Percentiles rank a stretch among this genome's conserved stretches.
Evolutionary conservation across 805 yeast genomes (phyloP).

Genomic region (Candida tibetensis): DNA sequence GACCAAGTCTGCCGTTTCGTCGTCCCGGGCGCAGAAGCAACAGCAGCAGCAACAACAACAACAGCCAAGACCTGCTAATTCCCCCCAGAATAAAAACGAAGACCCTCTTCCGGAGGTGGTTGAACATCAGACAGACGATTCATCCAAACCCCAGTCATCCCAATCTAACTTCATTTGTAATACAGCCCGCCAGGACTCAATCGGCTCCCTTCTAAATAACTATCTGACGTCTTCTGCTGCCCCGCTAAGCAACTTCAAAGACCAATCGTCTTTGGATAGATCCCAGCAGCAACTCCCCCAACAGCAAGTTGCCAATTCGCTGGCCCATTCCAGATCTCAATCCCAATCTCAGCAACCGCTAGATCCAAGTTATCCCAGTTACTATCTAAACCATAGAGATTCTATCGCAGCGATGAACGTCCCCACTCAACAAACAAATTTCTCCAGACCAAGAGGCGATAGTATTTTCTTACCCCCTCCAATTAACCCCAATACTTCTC

Average conservation of each 20-base stretch:
- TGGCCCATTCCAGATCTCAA: not conserved
- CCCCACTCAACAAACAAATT: conserved; percentile 2
- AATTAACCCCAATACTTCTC: conserved; percentile 14
- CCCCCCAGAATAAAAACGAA: not conserved
- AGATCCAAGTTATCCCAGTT: conserved; percentile 9
- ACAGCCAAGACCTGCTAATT: not conserved
- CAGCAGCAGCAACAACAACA: not conserved
- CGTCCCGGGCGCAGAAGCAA: conserved; percentile 3
- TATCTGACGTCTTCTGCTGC: conserved; percentile 12
- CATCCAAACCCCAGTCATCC: conserved; percentile 1
- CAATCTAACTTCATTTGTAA: conserved; percentile 24
- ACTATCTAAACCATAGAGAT: conserved; percentile 7
- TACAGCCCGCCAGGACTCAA: conserved; percentile 29
- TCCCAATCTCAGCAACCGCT: conserved; percentile 1
- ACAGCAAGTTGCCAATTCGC: not conserved
- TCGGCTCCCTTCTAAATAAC: conserved; percentile 23
- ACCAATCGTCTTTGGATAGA: not conserved
- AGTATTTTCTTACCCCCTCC: conserved; percentile 40
- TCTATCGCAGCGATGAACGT: not conserved
- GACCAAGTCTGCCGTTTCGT: conserved; percentile 5
- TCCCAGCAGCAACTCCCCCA: not conserved
- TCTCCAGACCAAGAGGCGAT: conserved; percentile 34
- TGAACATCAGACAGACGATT: not conserved
- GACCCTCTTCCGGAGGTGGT: not conserved
- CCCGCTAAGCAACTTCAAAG: not conserved